phyloP scores from a whole-genome alignment of 2,329 filamentous ascomycete genomes.

The Sclerotinia glacialis region DNA sequence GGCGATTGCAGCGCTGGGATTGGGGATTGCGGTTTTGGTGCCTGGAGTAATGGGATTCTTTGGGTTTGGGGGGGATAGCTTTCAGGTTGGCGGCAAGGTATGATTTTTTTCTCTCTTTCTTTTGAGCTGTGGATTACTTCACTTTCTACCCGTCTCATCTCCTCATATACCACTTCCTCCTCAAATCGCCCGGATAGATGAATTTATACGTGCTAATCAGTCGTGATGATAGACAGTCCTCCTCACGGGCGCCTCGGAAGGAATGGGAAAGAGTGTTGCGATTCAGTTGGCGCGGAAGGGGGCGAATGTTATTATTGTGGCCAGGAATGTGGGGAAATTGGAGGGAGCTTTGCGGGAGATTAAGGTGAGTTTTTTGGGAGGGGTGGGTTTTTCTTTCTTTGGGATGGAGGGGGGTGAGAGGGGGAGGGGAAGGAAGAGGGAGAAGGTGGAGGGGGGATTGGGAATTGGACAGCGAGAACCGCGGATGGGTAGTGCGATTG shows the following conservation, averaged over 20 bases:
- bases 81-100: slow-evolving; percentile 83
- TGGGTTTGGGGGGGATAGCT: slow-evolving; percentile 70
- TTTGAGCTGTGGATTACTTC: neutral
- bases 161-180: neutral
- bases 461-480: no score
- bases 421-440: no score
- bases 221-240: slow-evolving; percentile 66
- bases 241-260: slow-evolving; percentile 88
- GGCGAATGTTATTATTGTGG: slow-evolving; percentile 81
- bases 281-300: slow-evolving; percentile 76
- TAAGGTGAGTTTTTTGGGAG: slow-evolving; percentile 46
- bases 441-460: neutral
- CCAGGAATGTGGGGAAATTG: slow-evolving; percentile 74
- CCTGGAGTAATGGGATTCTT: slow-evolving; percentile 54
- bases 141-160: neutral
- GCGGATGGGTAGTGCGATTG: no score
- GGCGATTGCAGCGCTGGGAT: neutral
- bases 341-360: slow-evolving; percentile 65
- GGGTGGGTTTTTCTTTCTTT: slow-evolving; percentile 21
- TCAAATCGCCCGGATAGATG: neutral
- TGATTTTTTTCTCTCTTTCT: slow-evolving; percentile 27
- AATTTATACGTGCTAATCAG: neutral
- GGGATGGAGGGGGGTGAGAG: neutral
- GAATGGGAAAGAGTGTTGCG: slow-evolving; percentile 78
- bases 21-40: slow-evolving; percentile 14